Base-by-base conservation (phyloP, 331 rosid species). In the Rhamnella rubrinervis region DNA sequence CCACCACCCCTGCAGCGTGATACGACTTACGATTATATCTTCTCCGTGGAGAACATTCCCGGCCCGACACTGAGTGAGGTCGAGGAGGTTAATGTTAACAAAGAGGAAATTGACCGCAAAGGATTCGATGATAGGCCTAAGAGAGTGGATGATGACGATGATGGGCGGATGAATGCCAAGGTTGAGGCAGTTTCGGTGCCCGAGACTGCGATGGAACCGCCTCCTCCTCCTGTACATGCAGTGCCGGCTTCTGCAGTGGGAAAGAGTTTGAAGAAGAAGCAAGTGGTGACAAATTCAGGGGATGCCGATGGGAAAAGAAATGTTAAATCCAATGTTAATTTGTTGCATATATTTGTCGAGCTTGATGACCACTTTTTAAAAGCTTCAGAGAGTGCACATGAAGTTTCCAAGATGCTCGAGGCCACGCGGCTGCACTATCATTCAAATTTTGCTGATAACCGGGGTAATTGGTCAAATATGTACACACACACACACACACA, bases 351-450 rank as follows among this genome's bases (percentile, higher is more conserved):
- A 51, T 89, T 87, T 79, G 55, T 37, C 62, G 79, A 66, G 0
- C 85, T 95, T 38, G 99, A 95, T 75, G 96, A 91, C 10, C 80
- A 89, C 70, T 95, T 95, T 82, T 92, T 95, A 52, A 87, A 82
- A 78, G 99, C 99, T 66, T 95, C 97, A 0, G 90, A 95, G 78
- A 82, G 90, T 76, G 96, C 96, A 56, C 92, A 80, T 39, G 97
- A 87, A 25, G 96, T 95, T 74, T 89, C 99, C 9, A 91, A 95
- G 88, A 80, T 95, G 96, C 91, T 95, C n/a, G 99, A 91, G 83
- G 97, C 99, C 1, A 89, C 99, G 1, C 71, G 96, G 53, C 79
- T 95, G 39, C 96, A 95, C 67, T 95, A 91, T 87, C 99, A 95
- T 85, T 95, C 99, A 40, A 95, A 95, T 78, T 95, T 89, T 55